Percentiles rank a stretch among this genome's conserved stretches.
Evolutionary conservation across 2,329 filamentous ascomycete genomes (phyloP).

Genomic region (Eutypella sp.): DNA sequence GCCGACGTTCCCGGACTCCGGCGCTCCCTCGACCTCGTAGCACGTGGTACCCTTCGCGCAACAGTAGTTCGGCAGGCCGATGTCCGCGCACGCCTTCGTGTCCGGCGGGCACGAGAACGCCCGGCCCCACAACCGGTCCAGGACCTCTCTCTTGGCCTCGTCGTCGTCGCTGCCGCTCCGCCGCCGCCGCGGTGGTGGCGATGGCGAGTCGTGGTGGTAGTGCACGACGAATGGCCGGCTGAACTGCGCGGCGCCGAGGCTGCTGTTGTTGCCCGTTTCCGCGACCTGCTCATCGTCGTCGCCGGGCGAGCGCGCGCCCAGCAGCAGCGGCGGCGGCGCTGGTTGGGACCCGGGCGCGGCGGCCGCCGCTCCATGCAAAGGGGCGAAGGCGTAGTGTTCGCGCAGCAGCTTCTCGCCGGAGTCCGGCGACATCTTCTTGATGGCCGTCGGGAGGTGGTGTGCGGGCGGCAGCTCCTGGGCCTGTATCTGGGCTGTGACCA

Average conservation of each 20-base stretch:
- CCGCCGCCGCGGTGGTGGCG: not conserved
- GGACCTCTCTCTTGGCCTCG: constrained; percentile 11
- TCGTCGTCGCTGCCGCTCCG: constrained; percentile 6
- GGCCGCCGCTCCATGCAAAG: no score
- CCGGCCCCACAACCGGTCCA: constrained; percentile 49
- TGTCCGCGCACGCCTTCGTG: constrained; percentile 58
- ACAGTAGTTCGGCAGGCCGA: constrained; percentile 67
- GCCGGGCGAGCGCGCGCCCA: constrained; percentile 15
- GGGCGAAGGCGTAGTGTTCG: constrained; percentile 54
- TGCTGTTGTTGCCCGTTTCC: constrained; percentile 20
- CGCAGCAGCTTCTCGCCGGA: constrained; percentile 69
- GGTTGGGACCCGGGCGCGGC: constrained; percentile 24
- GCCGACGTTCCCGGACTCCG: constrained; percentile 59
- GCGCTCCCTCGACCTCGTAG: constrained; percentile 56
- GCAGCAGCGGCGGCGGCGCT: constrained; percentile 24
- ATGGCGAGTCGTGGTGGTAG: constrained; percentile 13
- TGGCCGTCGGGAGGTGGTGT: constrained; percentile 47
- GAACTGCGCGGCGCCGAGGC: constrained; percentile 29
- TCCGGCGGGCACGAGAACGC: constrained; percentile 62
- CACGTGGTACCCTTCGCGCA: constrained; percentile 64
- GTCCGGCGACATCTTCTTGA: constrained; percentile 68
- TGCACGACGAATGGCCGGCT: constrained; percentile 50
- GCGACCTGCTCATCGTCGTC: constrained; percentile 17
- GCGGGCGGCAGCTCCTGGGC: constrained; percentile 25
- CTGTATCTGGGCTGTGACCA: constrained; percentile 35